Evolutionary conservation across 225 moss, liverwort and hornwort genomes (phyloP), one percentile per base, ranked within the genome.

Genomic region (Polytrichum formosum): DNA sequence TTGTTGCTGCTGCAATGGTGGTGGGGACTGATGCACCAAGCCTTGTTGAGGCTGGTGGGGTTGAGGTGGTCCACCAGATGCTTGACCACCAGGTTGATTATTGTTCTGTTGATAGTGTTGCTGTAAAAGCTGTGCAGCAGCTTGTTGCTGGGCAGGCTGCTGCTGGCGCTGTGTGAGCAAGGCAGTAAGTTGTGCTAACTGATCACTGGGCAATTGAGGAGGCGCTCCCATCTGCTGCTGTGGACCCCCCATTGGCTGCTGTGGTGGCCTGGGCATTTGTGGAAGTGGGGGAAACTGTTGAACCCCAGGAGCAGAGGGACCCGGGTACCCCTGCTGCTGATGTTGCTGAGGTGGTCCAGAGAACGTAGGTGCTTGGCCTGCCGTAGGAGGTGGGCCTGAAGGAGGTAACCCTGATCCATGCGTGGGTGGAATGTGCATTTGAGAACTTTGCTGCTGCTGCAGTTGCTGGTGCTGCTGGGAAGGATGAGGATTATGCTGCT

Each of bases 71-170:
- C 63, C 73, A 71, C 74, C 79, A 67, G 82, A 61, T 7, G 80
- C 29, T 55, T 81, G 75, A 75, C 79, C 77, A 60, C 73, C 76
- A 54, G 77, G 60, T 56, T 83, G 68, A 33, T 75, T 5, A 64
- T 2, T 82, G 55, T 81, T 88, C 69, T 90, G 91, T 72, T 90
- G 88, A 63, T 91, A 86, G 72, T 93, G 90, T 75, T 93, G 93
- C 67, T 89, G 86, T 53, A 92, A 35, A 26, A 89, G 87, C 61
- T 92, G 93, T n/a, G 96, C 86, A 69, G 89, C 90, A 55, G 90
- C 87, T 56, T 95, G 92, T 69, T 95, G 92, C 79, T 95, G 95
- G 60, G 91, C 91, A 30, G 93, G 85, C 73, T 95, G 95, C 75
- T 93, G 95, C 60, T 81, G 93, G 63, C 93, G 82, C 63, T 91